A percentile compares a stretch with the other conserved stretches of the same genome.
Evolutionary conservation across 306 rosid species (phyloP).

Genomic region (cucumber (Cucumis sativus)): DNA sequence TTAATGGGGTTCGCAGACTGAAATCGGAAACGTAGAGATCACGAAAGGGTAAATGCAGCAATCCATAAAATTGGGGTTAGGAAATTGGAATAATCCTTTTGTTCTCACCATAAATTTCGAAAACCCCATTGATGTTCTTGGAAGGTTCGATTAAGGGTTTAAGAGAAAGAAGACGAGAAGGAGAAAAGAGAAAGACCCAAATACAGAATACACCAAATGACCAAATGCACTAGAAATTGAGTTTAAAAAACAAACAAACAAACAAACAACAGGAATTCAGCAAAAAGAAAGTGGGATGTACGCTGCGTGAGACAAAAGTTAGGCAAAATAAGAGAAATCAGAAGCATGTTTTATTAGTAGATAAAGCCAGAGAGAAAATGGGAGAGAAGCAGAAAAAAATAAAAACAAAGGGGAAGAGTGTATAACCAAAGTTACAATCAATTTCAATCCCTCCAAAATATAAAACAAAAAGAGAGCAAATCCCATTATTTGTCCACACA

Average conservation of each 20-base stretch:
- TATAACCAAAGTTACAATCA: constrained; percentile 9
- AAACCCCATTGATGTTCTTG: background rate
- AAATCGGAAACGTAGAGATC: background rate
- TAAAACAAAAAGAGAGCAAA: background rate
- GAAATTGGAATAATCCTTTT: background rate
- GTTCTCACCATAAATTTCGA: background rate
- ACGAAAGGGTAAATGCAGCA: background rate
- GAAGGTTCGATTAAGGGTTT: background rate
- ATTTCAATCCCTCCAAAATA: background rate
- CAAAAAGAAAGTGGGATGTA: background rate
- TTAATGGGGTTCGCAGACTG: background rate
- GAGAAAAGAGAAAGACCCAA: background rate
- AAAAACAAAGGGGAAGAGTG: background rate
- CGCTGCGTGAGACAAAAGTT: constrained; percentile 1
- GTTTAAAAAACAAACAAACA: background rate
- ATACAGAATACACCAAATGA: background rate
- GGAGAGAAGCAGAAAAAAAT: background rate
- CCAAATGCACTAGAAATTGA: background rate
- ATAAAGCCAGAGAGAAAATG: constrained; percentile 1
- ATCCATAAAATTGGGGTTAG: background rate
- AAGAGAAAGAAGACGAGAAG: background rate
- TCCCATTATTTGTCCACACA: constrained; percentile 21
- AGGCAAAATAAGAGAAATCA: background rate
- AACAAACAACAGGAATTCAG: background rate
- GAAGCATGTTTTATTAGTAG: constrained; percentile 6